These are phyloP conservation scores for Teratosphaeria nubilosa DNA, from an alignment of 2,329 filamentous ascomycete genomes.

Conservation along the genomic window DNA sequence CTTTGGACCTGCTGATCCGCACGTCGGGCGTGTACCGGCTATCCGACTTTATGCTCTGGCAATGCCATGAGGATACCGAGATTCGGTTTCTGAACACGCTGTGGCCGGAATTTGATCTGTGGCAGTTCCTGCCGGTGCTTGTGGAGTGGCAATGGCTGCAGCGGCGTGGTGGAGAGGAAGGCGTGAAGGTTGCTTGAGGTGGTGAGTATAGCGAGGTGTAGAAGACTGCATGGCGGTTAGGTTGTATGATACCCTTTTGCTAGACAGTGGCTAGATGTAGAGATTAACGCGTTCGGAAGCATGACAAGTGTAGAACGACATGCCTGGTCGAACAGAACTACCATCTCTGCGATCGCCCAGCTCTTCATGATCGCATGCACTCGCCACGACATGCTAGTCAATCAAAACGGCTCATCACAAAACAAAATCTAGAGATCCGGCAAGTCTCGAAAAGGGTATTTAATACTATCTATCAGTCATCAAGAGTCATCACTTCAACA, in stretches of 20 bases:
- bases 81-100: conserved; percentile 85
- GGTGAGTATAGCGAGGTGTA: neutral
- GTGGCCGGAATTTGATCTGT: conserved; percentile 94
- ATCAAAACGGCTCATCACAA: too few species aligned
- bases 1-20: conserved; percentile 79
- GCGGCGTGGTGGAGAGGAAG: conserved; percentile 15
- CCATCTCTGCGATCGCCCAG: too few species aligned
- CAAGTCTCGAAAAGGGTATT: neutral
- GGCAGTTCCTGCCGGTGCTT: conserved; percentile 84
- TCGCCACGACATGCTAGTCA: too few species aligned
- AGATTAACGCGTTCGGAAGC: neutral
- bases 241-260: neutral
- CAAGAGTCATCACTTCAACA: neutral
- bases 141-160: conserved; percentile 72
- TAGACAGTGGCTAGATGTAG: neutral
- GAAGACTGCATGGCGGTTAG: neutral
- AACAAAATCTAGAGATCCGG: neutral
- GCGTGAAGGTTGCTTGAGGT: neutral
- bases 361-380: too few species aligned
- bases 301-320: too few species aligned
- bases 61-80: conserved; percentile 85
- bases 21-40: conserved; percentile 88
- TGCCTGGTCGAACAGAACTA: too few species aligned
- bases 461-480: neutral
- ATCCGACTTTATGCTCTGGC: conserved; percentile 98